A percentile compares a stretch with the other conserved stretches of the same genome.
These are phyloP conservation scores for Phytopythium ostracodes DNA, from an alignment of 352 stramenopile species.

Conservation along the genomic window DNA sequence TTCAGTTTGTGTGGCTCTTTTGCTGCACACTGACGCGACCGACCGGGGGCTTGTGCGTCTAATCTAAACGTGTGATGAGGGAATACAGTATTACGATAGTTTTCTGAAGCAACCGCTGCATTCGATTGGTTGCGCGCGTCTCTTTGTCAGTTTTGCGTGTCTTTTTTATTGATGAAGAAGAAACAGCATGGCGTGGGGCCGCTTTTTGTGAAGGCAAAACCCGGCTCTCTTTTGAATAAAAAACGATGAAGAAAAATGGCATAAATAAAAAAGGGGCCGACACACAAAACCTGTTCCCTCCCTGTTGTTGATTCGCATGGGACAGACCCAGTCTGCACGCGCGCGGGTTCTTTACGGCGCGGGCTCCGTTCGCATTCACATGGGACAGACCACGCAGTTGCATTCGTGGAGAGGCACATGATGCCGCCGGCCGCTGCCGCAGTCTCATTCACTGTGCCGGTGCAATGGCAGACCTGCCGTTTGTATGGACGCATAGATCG, in stretches of 20 bases:
- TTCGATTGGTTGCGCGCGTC: background rate
- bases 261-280: background rate
- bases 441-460: background rate
- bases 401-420: background rate
- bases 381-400: constrained; percentile 11
- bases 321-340: constrained; percentile 1
- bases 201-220: background rate
- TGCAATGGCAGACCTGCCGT: constrained; percentile 1
- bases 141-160: background rate
- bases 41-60: background rate
- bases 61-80: background rate
- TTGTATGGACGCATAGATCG: background rate
- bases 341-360: background rate
- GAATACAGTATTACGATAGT: background rate
- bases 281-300: too few species aligned
- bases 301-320: background rate
- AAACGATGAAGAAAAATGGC: background rate
- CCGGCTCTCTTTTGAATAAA: background rate
- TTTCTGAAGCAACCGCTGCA: background rate
- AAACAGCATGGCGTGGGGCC: too few species aligned
- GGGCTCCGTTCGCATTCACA: constrained; percentile 2
- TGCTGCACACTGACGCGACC: background rate
- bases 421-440: background rate
- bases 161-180: background rate
- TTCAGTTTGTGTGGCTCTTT: constrained; percentile 1